phyloP scores from a whole-genome alignment of 768 basidiomycete species.

The Baorangia bicolor region DNA sequence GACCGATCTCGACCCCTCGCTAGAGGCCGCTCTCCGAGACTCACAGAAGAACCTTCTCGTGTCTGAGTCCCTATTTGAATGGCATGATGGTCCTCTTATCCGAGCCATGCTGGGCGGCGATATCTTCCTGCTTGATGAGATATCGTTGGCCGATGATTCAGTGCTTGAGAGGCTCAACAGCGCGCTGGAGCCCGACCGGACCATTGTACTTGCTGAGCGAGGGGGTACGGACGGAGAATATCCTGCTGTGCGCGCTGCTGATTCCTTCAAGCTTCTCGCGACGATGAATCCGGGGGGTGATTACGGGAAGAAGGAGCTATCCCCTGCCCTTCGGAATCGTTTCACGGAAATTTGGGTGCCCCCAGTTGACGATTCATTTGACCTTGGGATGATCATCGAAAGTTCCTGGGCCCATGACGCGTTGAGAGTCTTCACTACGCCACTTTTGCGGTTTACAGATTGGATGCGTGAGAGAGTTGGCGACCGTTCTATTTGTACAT shows the following conservation, averaged over 20 bases:
- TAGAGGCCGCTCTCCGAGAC: conserved; percentile 37
- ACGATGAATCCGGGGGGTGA: conserved; percentile 99
- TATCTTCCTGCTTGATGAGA: conserved; percentile 91
- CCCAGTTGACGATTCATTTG: conserved; percentile 64
- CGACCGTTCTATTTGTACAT: conserved; percentile 64
- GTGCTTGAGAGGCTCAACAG: conserved; percentile 97
- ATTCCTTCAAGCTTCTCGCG: conserved; percentile 84
- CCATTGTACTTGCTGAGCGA: conserved; percentile 89
- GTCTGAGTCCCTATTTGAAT: conserved; percentile 85
- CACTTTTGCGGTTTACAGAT: conserved; percentile 72
- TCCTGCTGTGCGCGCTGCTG: conserved; percentile 61
- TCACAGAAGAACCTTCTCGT: conserved; percentile 46
- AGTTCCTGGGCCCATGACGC: conserved; percentile 61
- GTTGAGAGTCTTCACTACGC: conserved; percentile 54
- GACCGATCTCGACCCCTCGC: conserved; percentile 31
- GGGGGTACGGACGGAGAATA: conserved; percentile 74
- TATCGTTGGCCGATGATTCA: conserved; percentile 96
- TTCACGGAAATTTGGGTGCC: conserved; percentile 99
- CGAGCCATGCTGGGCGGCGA: conserved; percentile 86
- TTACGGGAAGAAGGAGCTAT: conserved; percentile 98
- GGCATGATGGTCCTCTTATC: conserved; percentile 96
- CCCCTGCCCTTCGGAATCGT: conserved; percentile 92
- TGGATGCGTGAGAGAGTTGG: conserved; percentile 71
- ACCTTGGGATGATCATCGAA: conserved; percentile 76
- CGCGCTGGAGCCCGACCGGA: conserved; percentile 88